Percentiles rank a stretch among this genome's conserved stretches.
Conservation (phyloP, 2,329 filamentous ascomycete species). For the Dendryphion nanum region DNA sequence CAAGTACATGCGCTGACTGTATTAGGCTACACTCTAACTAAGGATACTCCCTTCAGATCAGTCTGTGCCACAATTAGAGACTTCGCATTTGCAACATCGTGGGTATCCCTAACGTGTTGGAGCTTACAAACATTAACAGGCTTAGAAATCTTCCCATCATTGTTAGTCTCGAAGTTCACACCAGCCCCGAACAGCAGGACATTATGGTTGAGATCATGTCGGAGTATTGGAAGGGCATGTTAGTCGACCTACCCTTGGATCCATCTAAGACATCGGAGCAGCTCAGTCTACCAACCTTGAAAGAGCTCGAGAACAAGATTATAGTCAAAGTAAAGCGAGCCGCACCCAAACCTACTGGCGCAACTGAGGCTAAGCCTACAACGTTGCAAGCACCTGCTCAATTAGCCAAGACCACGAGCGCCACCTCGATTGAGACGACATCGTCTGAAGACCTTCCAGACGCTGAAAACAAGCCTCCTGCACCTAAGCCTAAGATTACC, state of each 20-base stretch:
- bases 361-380: constrained; percentile 24
- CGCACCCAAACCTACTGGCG: constrained; percentile 32
- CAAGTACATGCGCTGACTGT: constrained; percentile 6
- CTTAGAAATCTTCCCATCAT: constrained; percentile 73
- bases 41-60: constrained; percentile 80
- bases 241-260: constrained; percentile 61
- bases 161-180: constrained; percentile 89
- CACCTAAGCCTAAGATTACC: constrained; percentile 61
- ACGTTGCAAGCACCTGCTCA: constrained; percentile 26
- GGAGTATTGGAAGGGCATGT: constrained; percentile 74
- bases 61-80: constrained; percentile 80
- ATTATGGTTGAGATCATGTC: constrained; percentile 94
- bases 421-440: constrained; percentile 23
- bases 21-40: constrained; percentile 70
- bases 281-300: constrained; percentile 64
- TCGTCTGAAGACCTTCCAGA: constrained; percentile 42
- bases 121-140: background rate
- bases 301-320: constrained; percentile 75
- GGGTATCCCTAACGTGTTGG: constrained; percentile 2
- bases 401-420: constrained; percentile 21
- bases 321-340: constrained; percentile 53
- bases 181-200: constrained; percentile 77
- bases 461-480: constrained; percentile 50
- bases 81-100: constrained; percentile 68
- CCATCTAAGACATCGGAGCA: constrained; percentile 40